Percentiles rank a stretch among this genome's conserved stretches.
These are phyloP conservation scores for Flaveria brownii DNA, from an alignment of 129 eudicot genomes.

Conservation along the genomic window DNA sequence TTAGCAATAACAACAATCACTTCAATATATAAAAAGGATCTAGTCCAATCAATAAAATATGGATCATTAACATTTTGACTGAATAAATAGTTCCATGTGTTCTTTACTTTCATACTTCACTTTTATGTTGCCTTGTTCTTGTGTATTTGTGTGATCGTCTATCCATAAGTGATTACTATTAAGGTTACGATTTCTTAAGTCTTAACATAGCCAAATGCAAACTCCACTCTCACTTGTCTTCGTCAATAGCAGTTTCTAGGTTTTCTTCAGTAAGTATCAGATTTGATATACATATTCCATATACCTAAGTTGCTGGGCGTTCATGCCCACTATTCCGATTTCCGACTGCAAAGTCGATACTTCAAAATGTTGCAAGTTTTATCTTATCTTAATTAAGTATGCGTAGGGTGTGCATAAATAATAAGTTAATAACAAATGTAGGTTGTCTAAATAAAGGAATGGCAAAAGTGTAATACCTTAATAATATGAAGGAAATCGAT, in stretches of 20 bases:
- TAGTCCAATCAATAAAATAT: neutral
- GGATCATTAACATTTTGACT: neutral
- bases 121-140: neutral
- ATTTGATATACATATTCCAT: neutral
- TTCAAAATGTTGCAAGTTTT: neutral
- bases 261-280: neutral
- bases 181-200: neutral
- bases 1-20: neutral
- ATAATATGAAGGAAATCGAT: neutral
- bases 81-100: neutral
- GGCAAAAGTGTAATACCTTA: neutral
- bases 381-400: neutral
- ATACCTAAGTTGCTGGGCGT: neutral
- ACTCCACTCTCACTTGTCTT: neutral
- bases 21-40: neutral
- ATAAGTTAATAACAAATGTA: neutral
- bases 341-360: neutral
- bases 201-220: neutral
- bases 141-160: too few relatives aligned
- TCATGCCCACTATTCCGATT: neutral
- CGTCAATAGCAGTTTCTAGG: neutral
- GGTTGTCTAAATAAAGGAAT: neutral
- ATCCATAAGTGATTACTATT: too few relatives aligned
- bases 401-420: neutral
- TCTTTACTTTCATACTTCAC: neutral